Conservation (phyloP, 352 stramenopile species). For the Phytopythium delawarense region DNA sequence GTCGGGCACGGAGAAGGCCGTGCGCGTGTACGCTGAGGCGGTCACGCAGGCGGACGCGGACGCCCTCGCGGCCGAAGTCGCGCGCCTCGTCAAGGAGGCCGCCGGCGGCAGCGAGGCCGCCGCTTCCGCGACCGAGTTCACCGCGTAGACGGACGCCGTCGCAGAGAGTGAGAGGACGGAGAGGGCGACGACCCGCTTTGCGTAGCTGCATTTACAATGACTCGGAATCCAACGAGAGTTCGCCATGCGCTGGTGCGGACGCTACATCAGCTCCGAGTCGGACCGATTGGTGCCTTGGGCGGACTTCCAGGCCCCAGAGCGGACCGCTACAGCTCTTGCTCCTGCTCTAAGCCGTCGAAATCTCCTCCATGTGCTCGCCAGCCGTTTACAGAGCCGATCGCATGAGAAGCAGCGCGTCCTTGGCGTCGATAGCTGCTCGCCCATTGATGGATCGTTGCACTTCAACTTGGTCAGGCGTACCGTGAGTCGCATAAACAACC, state of each 20-base stretch:
- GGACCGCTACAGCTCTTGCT: too few relatives aligned
- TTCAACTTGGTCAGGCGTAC: too few relatives aligned
- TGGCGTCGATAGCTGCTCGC: too few relatives aligned
- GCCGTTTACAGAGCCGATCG: too few relatives aligned
- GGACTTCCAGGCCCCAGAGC: too few relatives aligned
- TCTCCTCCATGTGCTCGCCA: too few relatives aligned
- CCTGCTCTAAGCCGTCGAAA: too few relatives aligned
- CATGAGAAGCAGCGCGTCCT: too few relatives aligned
- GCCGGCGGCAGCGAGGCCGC: conserved; percentile 64
- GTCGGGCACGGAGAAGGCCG: conserved; percentile 97
- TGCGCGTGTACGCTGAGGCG: conserved; percentile 98
- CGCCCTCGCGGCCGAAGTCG: conserved; percentile 83
- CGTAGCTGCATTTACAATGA: not conserved
- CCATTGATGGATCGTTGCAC: too few relatives aligned
- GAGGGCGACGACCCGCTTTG: not conserved
- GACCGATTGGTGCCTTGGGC: too few relatives aligned
- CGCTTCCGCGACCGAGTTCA: conserved; percentile 45
- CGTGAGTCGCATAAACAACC: too few relatives aligned
- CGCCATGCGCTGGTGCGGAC: not conserved
- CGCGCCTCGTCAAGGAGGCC: conserved; percentile 73
- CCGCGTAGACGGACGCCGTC: conserved; percentile 32
- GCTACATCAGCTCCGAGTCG: too few relatives aligned
- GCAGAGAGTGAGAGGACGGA: not conserved
- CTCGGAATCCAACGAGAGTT: not conserved
- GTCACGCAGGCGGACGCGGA: conserved; percentile 88